Evolutionary conservation across 2,329 filamentous ascomycete genomes (phyloP).

Genomic region (Colletotrichum sp.): DNA sequence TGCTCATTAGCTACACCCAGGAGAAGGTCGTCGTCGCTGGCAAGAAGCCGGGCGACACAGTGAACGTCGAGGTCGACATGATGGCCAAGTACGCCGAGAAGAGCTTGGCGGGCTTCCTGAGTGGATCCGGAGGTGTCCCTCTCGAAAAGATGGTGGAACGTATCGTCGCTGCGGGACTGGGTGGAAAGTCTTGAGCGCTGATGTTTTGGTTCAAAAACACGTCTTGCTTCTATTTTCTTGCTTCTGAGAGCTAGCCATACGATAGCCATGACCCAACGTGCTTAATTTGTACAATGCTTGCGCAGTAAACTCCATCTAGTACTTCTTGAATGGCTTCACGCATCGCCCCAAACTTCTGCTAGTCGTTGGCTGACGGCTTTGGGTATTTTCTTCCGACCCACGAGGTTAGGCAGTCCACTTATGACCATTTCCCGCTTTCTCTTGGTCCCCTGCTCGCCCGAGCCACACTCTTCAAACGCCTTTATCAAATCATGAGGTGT

Average conservation of each 20-base stretch:
- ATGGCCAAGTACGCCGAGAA: constrained; percentile 87
- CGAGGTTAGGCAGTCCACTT: constrained; percentile 58
- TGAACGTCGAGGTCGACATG: constrained; percentile 95
- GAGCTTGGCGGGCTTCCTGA: constrained; percentile 82
- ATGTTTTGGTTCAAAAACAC: background rate
- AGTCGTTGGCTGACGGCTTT: constrained; percentile 71
- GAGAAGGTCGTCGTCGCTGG: constrained; percentile 83
- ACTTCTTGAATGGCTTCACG: constrained; percentile 28
- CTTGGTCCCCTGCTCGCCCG: constrained; percentile 55
- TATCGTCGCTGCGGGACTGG: constrained; percentile 71
- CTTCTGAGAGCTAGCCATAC: background rate
- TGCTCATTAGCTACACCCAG: constrained; percentile 97
- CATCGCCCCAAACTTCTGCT: constrained; percentile 73
- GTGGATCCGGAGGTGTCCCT: constrained; percentile 58
- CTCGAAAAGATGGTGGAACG: constrained; percentile 76
- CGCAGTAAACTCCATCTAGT: background rate
- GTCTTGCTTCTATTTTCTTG: background rate
- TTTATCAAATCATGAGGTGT: constrained; percentile 76
- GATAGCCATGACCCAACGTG: background rate
- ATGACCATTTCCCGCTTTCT: constrained; percentile 66
- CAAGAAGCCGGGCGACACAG: constrained; percentile 80
- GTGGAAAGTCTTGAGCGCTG: constrained; percentile 36
- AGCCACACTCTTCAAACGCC: constrained; percentile 65
- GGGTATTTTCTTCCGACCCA: constrained; percentile 72
- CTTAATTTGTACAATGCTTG: background rate